Evolutionary conservation across 2,329 filamentous ascomycete genomes (phyloP).

Genomic region (Ophiostoma ulmi): DNA sequence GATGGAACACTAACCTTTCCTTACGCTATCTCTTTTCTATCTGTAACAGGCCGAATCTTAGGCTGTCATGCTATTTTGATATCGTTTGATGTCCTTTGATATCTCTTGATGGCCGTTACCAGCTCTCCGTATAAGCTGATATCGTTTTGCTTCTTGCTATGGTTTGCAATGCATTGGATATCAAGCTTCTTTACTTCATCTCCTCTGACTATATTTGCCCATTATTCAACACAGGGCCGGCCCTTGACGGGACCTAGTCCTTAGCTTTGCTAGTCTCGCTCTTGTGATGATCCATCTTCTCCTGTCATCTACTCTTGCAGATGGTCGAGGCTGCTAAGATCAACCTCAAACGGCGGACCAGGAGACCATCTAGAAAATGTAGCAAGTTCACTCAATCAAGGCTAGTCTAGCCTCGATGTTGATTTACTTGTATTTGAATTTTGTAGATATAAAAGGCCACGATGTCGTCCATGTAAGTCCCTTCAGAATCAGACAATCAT

Average conservation of each 20-base stretch:
- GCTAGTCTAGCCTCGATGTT: slow-evolving; percentile 16
- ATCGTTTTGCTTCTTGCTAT: neutral
- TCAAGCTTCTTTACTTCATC: neutral
- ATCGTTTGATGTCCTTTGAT: neutral
- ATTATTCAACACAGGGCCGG: neutral
- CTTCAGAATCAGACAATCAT: neutral
- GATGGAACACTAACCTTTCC: neutral
- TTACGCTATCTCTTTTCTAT: neutral
- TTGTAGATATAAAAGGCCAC: neutral
- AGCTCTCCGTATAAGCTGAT: neutral
- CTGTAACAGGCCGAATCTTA: neutral
- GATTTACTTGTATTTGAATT: neutral
- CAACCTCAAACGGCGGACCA: slow-evolving; percentile 23
- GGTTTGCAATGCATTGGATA: neutral
- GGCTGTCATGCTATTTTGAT: neutral
- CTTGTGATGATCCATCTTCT: neutral
- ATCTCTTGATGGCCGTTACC: neutral
- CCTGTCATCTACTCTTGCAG: neutral
- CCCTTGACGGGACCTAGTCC: neutral
- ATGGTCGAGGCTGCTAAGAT: slow-evolving; percentile 9
- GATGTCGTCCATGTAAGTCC: neutral
- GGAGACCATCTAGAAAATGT: slow-evolving; percentile 14
- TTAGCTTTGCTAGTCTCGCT: neutral
- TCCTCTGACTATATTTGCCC: neutral
- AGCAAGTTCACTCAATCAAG: slow-evolving; percentile 18